A percentile compares a stretch with the other conserved stretches of the same genome.
These are phyloP conservation scores for Purpureocillium lavendulum DNA, from an alignment of 2,329 filamentous ascomycete genomes.

Conservation along the genomic window DNA sequence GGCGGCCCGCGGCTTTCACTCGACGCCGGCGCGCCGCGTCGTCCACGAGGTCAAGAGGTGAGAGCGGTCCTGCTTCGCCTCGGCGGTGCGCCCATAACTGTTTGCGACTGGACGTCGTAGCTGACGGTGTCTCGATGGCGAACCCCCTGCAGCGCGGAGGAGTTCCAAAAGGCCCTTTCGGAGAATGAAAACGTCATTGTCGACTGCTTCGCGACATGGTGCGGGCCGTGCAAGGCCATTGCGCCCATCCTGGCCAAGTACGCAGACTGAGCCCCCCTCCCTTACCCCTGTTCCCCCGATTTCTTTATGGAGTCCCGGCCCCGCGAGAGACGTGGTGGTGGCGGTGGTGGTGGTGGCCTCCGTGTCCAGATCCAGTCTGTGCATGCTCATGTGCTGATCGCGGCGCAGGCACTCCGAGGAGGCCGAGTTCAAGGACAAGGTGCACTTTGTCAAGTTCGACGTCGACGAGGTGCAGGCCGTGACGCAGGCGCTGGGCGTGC, in stretches of 20 bases:
- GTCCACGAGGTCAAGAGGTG: constrained; percentile 35
- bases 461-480: constrained; percentile 73
- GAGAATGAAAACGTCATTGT: constrained; percentile 57
- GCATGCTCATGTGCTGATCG: no score
- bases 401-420: constrained; percentile 15
- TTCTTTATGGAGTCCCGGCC: no score
- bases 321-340: no score
- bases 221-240: constrained; percentile 88
- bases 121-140: no score
- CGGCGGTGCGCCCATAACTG: no score
- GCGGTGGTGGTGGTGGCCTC: no score
- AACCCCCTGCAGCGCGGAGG: constrained; percentile 38
- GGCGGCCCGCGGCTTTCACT: constrained; percentile 20
- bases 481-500: constrained; percentile 66
- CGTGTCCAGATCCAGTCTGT: no score
- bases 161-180: constrained; percentile 48
- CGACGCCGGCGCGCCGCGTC: constrained; percentile 30
- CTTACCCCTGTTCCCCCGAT: no score
- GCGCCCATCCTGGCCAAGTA: constrained; percentile 54
- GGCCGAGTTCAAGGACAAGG: constrained; percentile 45
- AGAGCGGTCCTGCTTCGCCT: constrained; percentile 11
- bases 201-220: constrained; percentile 87
- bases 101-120: no score
- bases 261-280: no score
- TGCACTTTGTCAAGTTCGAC: constrained; percentile 81